Percentiles rank a stretch among this genome's conserved stretches.
Evolutionary conservation across 306 rosid genomes (phyloP).

Genomic region (Medicago ruthenica): DNA sequence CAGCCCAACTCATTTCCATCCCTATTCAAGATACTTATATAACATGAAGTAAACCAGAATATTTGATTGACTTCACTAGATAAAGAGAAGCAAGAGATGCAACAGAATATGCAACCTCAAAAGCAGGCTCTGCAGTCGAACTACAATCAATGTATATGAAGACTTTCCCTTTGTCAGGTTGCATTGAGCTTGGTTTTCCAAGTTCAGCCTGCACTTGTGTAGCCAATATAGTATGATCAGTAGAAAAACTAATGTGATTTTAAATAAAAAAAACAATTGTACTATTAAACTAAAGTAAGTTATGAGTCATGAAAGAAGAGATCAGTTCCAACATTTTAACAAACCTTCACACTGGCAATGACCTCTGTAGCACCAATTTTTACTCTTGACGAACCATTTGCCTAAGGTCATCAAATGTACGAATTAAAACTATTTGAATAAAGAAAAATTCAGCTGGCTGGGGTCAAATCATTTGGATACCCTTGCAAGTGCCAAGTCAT

Average conservation of each 20-base stretch:
- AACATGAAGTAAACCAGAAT: slow-evolving; percentile 28
- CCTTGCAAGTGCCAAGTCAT: slow-evolving; percentile 20
- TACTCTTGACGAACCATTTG: slow-evolving; percentile 87
- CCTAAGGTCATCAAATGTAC: slow-evolving; percentile 52
- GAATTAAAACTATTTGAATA: slow-evolving; percentile 14
- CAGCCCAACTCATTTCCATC: neutral
- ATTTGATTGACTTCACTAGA: slow-evolving; percentile 29
- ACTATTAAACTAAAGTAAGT: slow-evolving; percentile 16
- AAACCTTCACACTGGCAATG: slow-evolving; percentile 89
- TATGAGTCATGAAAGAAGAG: slow-evolving; percentile 2
- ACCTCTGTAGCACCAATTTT: slow-evolving; percentile 84
- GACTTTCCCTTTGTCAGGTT: slow-evolving; percentile 82
- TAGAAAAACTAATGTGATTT: slow-evolving; percentile 26
- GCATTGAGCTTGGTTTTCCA: slow-evolving; percentile 74
- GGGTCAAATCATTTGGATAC: slow-evolving; percentile 4
- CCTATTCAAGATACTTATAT: slow-evolving; percentile 7
- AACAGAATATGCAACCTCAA: slow-evolving; percentile 60
- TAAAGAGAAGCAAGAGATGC: slow-evolving; percentile 8
- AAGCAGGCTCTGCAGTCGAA: slow-evolving; percentile 75
- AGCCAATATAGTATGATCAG: slow-evolving; percentile 34
- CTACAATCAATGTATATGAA: slow-evolving; percentile 76
- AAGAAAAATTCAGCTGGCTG: neutral
- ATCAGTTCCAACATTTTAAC: slow-evolving; percentile 32
- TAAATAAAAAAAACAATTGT: neutral
- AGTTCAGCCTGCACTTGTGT: slow-evolving; percentile 81